phyloP scores from a whole-genome alignment of 2,329 filamentous ascomycete species.

The Lecanoromycetidae sp. region DNA sequence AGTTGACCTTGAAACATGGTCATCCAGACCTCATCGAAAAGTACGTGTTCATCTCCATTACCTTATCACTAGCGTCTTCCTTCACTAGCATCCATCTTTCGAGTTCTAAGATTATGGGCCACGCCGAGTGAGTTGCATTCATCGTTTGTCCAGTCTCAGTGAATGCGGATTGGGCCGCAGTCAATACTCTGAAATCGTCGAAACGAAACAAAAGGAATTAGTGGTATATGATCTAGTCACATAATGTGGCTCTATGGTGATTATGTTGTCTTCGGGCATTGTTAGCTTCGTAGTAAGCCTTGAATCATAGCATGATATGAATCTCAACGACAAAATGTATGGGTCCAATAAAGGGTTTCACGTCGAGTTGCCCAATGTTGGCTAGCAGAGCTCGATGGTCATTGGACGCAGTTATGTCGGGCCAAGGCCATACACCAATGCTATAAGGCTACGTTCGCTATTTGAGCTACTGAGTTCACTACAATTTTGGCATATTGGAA shows the following conservation, averaged over 20 bases:
- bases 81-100: background rate
- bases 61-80: background rate
- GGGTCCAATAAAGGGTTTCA: background rate
- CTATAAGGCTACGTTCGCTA: too few species aligned
- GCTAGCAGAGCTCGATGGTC: too few species aligned
- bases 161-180: too few species aligned
- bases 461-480: too few species aligned
- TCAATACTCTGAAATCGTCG: too few species aligned
- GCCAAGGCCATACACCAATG: too few species aligned
- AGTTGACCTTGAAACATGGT: slow-evolving; percentile 31
- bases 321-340: background rate
- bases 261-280: background rate
- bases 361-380: background rate
- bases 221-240: background rate
- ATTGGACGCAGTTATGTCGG: too few species aligned
- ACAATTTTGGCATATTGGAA: too few species aligned
- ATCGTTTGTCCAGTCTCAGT: too few species aligned
- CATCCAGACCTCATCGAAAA: slow-evolving; percentile 38
- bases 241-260: background rate
- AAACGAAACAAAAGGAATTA: too few species aligned
- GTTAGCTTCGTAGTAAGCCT: slow-evolving; percentile 2
- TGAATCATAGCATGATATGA: background rate
- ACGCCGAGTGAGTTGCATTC: too few species aligned
- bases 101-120: too few species aligned
- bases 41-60: slow-evolving; percentile 29